A percentile compares a stretch with the other conserved stretches of the same genome.
phyloP scores from a whole-genome alignment of 2,329 filamentous ascomycete genomes.

The Cordyceps farinosa region DNA sequence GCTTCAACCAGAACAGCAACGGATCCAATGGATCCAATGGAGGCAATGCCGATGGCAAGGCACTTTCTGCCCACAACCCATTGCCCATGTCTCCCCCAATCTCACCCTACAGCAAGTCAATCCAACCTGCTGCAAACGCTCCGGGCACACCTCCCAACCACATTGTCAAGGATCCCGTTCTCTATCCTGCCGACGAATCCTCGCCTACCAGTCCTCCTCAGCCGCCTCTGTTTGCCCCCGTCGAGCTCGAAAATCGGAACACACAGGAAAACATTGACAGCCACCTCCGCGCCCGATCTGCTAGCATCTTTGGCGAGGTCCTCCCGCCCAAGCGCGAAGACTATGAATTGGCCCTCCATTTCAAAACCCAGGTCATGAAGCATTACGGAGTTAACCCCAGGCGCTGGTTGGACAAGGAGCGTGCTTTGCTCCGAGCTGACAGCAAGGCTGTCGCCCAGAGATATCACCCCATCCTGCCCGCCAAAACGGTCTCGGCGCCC shows the following conservation, averaged over 20 bases:
- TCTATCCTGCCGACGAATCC: constrained; percentile 50
- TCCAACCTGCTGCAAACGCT: constrained; percentile 31
- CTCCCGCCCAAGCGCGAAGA: constrained; percentile 50
- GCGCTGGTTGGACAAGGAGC: constrained; percentile 50
- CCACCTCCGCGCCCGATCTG: constrained; percentile 45
- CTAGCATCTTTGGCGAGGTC: constrained; percentile 39
- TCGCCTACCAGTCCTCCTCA: constrained; percentile 39
- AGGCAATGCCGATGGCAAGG: constrained; percentile 27
- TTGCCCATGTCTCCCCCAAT: constrained; percentile 56
- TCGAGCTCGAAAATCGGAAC: constrained; percentile 34
- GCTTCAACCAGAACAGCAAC: constrained; percentile 38
- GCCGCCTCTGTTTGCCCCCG: constrained; percentile 47
- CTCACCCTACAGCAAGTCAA: constrained; percentile 44
- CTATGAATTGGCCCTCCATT: constrained; percentile 51
- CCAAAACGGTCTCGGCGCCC: constrained; percentile 32
- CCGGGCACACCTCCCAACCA: constrained; percentile 29
- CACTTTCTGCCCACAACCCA: constrained; percentile 31
- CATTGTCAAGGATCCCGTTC: constrained; percentile 50
- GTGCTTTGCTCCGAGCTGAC: constrained; percentile 46
- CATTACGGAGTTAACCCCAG: constrained; percentile 40
- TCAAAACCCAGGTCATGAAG: constrained; percentile 51
- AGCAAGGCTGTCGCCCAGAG: constrained; percentile 39
- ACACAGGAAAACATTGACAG: constrained; percentile 47
- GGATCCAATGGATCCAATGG: background rate
- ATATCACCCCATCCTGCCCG: constrained; percentile 41